Evolutionary conservation across 2,329 filamentous ascomycete genomes (phyloP).

Genomic region (Chaetomium olivaceum): DNA sequence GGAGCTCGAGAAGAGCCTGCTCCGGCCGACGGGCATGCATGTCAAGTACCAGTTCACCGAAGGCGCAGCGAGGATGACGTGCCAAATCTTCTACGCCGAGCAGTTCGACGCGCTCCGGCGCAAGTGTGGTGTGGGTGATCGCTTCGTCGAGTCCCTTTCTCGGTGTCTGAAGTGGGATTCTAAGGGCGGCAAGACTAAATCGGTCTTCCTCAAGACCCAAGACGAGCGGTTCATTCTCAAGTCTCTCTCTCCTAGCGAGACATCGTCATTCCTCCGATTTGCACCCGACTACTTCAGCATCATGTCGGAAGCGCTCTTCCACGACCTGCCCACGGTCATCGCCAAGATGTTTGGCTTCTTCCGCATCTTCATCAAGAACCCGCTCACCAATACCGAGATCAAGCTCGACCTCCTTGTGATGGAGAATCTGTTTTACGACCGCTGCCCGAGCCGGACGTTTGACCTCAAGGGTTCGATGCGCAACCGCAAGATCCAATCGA

Average conservation of each 20-base stretch:
- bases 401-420: constrained; percentile 93
- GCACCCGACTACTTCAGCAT: constrained; percentile 97
- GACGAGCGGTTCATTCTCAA: constrained; percentile 94
- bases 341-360: constrained; percentile 99
- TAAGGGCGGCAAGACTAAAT: constrained; percentile 96
- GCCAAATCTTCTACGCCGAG: constrained; percentile 98
- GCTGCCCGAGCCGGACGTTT: constrained; percentile 83
- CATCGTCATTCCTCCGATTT: constrained; percentile 90
- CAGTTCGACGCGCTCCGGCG: constrained; percentile 93
- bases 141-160: constrained; percentile 92
- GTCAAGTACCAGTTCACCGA: constrained; percentile 95
- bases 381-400: constrained; percentile 85
- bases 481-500: constrained; percentile 94
- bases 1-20: constrained; percentile 80
- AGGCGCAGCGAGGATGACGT: constrained; percentile 90
- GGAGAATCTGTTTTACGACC: constrained; percentile 98
- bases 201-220: constrained; percentile 92
- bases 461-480: constrained; percentile 98
- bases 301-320: constrained; percentile 94
- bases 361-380: constrained; percentile 95
- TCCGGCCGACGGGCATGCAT: constrained; percentile 85
- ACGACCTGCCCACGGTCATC: constrained; percentile 92
- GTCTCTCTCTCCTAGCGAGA: constrained; percentile 86
- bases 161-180: constrained; percentile 97
- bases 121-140: constrained; percentile 90